These are phyloP conservation scores for Microsporum ferrugineum DNA, from an alignment of 2,329 filamentous ascomycete genomes.

Conservation along the genomic window DNA sequence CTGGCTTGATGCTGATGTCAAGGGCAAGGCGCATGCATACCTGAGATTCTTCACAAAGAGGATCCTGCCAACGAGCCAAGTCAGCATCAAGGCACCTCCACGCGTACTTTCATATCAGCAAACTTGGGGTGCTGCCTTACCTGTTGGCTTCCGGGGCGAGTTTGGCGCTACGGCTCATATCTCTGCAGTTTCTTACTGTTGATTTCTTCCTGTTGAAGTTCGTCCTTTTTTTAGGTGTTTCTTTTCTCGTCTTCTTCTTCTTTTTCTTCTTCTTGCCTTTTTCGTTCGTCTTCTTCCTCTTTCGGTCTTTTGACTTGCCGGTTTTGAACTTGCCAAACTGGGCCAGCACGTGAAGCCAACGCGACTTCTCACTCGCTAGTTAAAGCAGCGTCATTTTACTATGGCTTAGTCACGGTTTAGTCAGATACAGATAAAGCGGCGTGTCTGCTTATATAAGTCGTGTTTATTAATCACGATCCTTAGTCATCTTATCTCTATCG, in stretches of 20 bases:
- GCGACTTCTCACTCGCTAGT: not conserved
- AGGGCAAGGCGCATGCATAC: constrained; percentile 34
- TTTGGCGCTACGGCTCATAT: constrained; percentile 94
- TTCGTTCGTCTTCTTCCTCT: not conserved
- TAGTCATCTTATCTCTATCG: not conserved
- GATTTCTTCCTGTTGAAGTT: not conserved
- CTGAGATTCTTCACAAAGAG: constrained; percentile 99
- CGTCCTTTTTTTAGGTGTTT: not conserved
- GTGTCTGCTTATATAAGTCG: not conserved
- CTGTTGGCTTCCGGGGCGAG: constrained; percentile 99
- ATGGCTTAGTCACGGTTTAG: not conserved
- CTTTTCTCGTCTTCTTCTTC: not conserved
- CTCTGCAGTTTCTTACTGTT: constrained; percentile 35
- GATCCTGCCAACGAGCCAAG: constrained; percentile 52
- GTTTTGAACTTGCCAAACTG: not conserved
- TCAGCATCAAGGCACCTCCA: not conserved
- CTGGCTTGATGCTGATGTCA: no score
- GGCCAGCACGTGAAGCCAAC: not conserved
- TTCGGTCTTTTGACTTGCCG: not conserved
- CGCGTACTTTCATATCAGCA: constrained; percentile 6
- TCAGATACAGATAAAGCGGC: not conserved
- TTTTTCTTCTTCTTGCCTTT: not conserved
- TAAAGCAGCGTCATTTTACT: not conserved
- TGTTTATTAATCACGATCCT: not conserved
- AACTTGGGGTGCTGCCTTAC: constrained; percentile 45